Conservation (phyloP, 2,329 filamentous ascomycete genomes). For the Ambrosiella cleistominuta region DNA sequence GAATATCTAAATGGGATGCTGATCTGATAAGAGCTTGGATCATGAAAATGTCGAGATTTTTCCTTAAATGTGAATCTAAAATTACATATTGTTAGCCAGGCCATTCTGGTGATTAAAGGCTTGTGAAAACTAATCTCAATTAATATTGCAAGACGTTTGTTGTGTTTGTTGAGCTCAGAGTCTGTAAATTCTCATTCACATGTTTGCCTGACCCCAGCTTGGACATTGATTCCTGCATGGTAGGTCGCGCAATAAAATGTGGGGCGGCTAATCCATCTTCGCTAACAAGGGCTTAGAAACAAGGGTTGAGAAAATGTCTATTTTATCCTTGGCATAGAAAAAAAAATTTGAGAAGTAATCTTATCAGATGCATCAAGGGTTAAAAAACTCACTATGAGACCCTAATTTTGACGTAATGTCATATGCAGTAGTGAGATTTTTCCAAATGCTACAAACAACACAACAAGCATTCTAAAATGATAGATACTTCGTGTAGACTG, state of each 20-base stretch:
- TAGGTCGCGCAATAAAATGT: background rate
- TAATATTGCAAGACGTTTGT: no score
- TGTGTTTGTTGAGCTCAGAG: background rate
- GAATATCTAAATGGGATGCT: background rate
- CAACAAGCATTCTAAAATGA: no score
- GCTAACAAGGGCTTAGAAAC: background rate
- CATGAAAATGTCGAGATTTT: background rate
- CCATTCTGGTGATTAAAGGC: no score
- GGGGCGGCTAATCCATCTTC: background rate
- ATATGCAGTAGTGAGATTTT: no score
- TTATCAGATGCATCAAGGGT: constrained; percentile 3
- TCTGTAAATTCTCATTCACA: background rate
- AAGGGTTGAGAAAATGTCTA: background rate
- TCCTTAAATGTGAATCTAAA: background rate
- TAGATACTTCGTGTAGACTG: no score
- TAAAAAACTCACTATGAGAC: background rate
- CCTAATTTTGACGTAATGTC: background rate
- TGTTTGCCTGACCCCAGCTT: background rate
- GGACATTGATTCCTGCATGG: background rate
- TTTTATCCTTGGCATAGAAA: background rate
- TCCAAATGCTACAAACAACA: no score
- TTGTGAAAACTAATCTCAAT: no score
- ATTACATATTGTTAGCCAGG: background rate
- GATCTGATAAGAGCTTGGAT: background rate
- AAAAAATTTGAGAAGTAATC: background rate